Evolutionary conservation across 768 basidiomycete species (phyloP).

Genomic region (Vararia minispora): DNA sequence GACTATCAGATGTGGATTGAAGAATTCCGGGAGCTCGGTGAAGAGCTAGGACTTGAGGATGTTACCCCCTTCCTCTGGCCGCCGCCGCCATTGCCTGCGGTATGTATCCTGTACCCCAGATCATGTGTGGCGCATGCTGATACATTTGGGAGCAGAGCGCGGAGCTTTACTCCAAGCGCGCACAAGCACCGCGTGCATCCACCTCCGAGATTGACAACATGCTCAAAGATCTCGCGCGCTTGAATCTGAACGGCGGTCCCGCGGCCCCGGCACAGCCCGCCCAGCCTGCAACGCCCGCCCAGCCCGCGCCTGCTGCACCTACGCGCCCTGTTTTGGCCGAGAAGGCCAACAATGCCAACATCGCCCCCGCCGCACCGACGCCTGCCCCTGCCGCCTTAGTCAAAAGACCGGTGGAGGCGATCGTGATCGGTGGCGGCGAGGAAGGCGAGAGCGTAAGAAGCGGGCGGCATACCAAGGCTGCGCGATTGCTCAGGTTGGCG

Average conservation of each 20-base stretch:
- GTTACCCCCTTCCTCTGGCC: conserved; percentile 66
- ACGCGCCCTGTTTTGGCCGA: conserved; percentile 11
- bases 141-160: too few species aligned
- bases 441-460: conserved; percentile 19
- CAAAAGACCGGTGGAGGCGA: conserved; percentile 21
- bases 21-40: conserved; percentile 53
- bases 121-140: too few species aligned
- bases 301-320: conserved; percentile 1
- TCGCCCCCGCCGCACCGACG: conserved; percentile 1
- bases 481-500: conserved; percentile 38
- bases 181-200: too few species aligned
- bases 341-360: conserved; percentile 9
- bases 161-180: not conserved
- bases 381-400: not conserved
- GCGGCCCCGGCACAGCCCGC: conserved; percentile 30
- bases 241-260: conserved; percentile 24
- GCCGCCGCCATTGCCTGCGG: conserved; percentile 23
- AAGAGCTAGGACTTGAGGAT: conserved; percentile 44
- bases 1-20: conserved; percentile 57
- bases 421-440: conserved; percentile 38
- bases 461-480: conserved; percentile 38
- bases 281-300: conserved; percentile 20
- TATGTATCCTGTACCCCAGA: too few species aligned
- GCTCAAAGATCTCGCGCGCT: conserved; percentile 5
- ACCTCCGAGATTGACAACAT: not conserved